Evolutionary conservation across 495 filamentous ascomycete species (phyloP).

Genomic region (Aspergillus wentii): DNA sequence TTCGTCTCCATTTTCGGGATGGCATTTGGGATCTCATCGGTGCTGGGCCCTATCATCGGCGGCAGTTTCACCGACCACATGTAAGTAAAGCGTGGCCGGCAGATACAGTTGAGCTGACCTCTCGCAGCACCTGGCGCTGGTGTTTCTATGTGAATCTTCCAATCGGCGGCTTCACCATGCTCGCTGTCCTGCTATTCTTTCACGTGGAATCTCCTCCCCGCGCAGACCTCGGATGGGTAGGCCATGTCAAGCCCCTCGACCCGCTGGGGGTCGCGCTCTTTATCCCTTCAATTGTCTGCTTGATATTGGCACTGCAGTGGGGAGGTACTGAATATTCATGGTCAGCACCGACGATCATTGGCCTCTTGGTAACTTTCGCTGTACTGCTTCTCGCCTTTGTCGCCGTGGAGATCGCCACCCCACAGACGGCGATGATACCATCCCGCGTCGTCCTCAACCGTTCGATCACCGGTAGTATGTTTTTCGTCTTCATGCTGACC

Average conservation of each 20-base stretch:
- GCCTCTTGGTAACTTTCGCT: slow-evolving; percentile 25
- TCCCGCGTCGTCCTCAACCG: slow-evolving; percentile 19
- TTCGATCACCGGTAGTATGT: slow-evolving; percentile 18
- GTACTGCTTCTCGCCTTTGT: slow-evolving; percentile 17
- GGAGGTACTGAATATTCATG: slow-evolving; percentile 28
- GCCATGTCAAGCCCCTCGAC: no score
- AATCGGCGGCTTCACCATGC: slow-evolving; percentile 28
- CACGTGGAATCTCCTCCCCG: no score
- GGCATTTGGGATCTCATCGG: no score
- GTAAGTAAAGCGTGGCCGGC: no score
- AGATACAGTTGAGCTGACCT: slow-evolving; percentile 40
- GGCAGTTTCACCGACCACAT: no score
- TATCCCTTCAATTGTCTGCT: slow-evolving; percentile 35
- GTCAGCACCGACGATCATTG: slow-evolving; percentile 34
- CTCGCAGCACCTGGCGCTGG: slow-evolving; percentile 44
- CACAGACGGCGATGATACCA: slow-evolving; percentile 29
- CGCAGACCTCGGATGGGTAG: no score
- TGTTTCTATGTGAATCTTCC: slow-evolving; percentile 52
- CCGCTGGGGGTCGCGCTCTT: no score
- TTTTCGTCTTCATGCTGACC: slow-evolving; percentile 8
- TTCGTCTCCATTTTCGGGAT: slow-evolving; percentile 5
- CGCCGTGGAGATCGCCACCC: slow-evolving; percentile 16
- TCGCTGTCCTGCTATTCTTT: no score
- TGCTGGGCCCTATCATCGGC: slow-evolving; percentile 38
- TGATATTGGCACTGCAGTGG: slow-evolving; percentile 41